Percentiles rank a stretch among this genome's conserved stretches.
Evolutionary conservation across 78 protist species (phyloP).

Genomic region (Mantamonas sphyraenae): DNA sequence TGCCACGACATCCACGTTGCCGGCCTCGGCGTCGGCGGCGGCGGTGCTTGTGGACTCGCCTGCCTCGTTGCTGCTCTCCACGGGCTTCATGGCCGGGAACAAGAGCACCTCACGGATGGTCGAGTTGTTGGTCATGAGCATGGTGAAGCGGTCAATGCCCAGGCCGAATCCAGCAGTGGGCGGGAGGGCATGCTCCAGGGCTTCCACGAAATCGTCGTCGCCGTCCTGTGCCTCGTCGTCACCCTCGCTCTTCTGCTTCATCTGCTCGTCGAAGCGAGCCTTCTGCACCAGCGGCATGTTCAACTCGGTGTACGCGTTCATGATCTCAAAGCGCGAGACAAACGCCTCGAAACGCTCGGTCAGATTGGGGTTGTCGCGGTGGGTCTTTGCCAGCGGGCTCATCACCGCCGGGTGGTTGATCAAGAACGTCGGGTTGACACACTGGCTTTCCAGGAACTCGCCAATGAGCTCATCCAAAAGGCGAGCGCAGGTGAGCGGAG

Average conservation of each 20-base stretch:
- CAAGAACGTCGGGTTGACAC: slow-evolving; percentile 96
- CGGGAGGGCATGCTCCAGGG: slow-evolving; percentile 97
- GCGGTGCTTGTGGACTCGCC: too few species aligned
- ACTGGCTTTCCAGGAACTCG: slow-evolving; percentile 81
- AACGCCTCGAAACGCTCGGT: slow-evolving; percentile 99
- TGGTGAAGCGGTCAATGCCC: slow-evolving; percentile 97
- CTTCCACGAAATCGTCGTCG: slow-evolving; percentile 89
- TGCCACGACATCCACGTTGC: too few species aligned
- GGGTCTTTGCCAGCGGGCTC: slow-evolving; percentile 98
- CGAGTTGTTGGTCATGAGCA: slow-evolving; percentile 87
- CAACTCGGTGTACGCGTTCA: slow-evolving; percentile 99
- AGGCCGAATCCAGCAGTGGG: slow-evolving; percentile 99
- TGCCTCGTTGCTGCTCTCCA: too few species aligned
- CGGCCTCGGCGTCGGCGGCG: too few species aligned
- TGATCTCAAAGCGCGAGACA: slow-evolving; percentile 77
- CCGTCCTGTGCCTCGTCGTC: slow-evolving; percentile 90
- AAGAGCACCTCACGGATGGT: slow-evolving; percentile 96
- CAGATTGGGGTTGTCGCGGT: slow-evolving; percentile 66
- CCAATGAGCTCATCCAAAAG: slow-evolving; percentile 86
- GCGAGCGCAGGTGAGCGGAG: slow-evolving; percentile 95
- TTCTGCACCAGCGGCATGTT: slow-evolving; percentile 98
- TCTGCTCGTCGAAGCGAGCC: slow-evolving; percentile 91
- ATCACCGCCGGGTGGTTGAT: slow-evolving; percentile 96
- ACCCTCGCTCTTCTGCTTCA: slow-evolving; percentile 55
- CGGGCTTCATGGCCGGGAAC: slow-evolving; percentile 99